A percentile compares a stretch with the other conserved stretches of the same genome.
Conservation (phyloP, 2,329 filamentous ascomycete genomes). For the Gliomastix tumulicola region DNA sequence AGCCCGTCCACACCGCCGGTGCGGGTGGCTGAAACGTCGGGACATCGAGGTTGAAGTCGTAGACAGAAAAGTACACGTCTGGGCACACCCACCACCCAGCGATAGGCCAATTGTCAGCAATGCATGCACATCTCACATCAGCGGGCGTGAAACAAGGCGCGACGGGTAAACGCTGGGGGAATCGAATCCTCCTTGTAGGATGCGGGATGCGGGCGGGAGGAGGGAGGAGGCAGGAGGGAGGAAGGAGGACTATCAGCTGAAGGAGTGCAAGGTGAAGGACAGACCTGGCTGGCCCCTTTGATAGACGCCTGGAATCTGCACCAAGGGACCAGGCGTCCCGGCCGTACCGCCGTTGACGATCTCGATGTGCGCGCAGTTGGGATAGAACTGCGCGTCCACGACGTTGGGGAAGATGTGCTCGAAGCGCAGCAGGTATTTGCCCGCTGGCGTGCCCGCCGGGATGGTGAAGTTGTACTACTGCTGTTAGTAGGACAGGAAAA, state of each 20-base stretch:
- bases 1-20: not conserved
- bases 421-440: slow-evolving; percentile 3
- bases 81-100: not conserved
- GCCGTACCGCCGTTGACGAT: slow-evolving; percentile 14
- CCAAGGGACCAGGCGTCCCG: slow-evolving; percentile 10
- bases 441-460: slow-evolving; percentile 1
- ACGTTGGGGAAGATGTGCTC: not conserved
- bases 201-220: too few species aligned
- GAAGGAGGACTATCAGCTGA: too few species aligned
- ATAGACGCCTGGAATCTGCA: slow-evolving; percentile 18
- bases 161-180: too few species aligned
- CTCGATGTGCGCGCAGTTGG: slow-evolving; percentile 35
- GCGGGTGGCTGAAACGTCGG: not conserved
- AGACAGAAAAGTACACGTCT: slow-evolving; percentile 4
- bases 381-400: slow-evolving; percentile 23
- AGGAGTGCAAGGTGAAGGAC: too few species aligned
- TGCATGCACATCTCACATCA: too few species aligned
- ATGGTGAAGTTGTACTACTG: slow-evolving; percentile 1
- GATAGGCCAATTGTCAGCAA: too few species aligned
- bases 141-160: too few species aligned
- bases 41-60: not conserved
- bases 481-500: not conserved
- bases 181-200: too few species aligned
- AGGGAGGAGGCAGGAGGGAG: too few species aligned
- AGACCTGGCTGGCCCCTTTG: slow-evolving; percentile 11